Percentiles rank a stretch among this genome's conserved stretches.
These are phyloP conservation scores for Oryza rufipogon DNA, from an alignment of 176 grass and related monocot species.

Conservation along the genomic window DNA sequence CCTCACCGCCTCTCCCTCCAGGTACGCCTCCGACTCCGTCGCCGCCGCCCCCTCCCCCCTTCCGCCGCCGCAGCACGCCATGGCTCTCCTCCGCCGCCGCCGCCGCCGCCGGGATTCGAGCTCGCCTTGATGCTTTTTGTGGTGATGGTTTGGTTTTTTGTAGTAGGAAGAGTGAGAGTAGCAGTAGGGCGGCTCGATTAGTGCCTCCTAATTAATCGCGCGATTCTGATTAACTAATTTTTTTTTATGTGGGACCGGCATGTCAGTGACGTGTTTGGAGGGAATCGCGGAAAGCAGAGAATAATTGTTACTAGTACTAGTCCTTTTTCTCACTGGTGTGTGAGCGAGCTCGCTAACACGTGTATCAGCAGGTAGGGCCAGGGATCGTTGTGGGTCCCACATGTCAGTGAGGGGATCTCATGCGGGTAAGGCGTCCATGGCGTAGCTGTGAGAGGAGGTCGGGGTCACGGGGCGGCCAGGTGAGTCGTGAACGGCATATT, in stretches of 20 bases:
- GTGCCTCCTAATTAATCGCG: background rate
- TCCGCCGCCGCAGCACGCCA: constrained; percentile 32
- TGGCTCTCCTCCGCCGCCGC: background rate
- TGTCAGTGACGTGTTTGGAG: background rate
- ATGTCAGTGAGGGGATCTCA: background rate
- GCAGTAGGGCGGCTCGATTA: constrained; percentile 15
- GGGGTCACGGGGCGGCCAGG: no score
- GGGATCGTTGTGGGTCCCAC: fast-evolving
- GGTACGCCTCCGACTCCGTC: constrained; percentile 55
- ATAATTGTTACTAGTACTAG: background rate
- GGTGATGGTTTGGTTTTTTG: background rate
- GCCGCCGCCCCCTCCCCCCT: background rate
- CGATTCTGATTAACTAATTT: background rate
- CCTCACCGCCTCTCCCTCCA: constrained; percentile 52
- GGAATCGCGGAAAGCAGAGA: background rate
- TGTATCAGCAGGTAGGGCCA: background rate
- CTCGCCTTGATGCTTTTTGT: background rate
- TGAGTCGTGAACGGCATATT: no score
- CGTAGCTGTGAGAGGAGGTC: no score
- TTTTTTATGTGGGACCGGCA: background rate
- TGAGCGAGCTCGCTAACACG: background rate
- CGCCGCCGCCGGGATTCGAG: constrained; percentile 7
- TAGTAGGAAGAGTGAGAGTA: background rate
- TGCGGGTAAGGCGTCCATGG: no score
- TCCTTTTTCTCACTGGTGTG: background rate